These are phyloP conservation scores for Cryphonectria japonica DNA, from an alignment of 2,329 filamentous ascomycete genomes.

Conservation along the genomic window DNA sequence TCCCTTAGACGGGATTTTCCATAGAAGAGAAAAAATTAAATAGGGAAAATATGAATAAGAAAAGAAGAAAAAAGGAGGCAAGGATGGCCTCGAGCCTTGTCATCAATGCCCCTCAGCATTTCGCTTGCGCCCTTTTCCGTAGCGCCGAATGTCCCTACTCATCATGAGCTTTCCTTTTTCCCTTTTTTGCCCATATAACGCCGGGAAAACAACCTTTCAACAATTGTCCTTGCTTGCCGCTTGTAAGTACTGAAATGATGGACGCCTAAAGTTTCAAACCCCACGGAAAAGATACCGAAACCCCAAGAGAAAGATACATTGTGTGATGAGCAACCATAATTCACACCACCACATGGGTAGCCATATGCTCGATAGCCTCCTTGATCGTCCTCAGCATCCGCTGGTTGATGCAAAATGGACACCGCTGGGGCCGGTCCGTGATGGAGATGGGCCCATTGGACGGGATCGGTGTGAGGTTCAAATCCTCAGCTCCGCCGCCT, in stretches of 20 bases:
- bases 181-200: background rate
- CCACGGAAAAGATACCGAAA: background rate
- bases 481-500: conserved; percentile 42
- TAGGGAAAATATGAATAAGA: background rate
- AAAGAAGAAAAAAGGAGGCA: background rate
- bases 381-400: conserved; percentile 64
- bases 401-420: conserved; percentile 65
- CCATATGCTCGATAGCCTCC: conserved; percentile 66
- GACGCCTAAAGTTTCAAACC: no score
- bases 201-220: background rate
- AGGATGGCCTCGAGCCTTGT: background rate
- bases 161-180: background rate
- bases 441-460: conserved; percentile 51
- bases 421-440: conserved; percentile 56
- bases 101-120: background rate
- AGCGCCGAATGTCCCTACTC: background rate
- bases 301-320: background rate
- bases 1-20: no score
- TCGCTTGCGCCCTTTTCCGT: background rate
- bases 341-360: conserved; percentile 62
- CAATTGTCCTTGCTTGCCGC: background rate
- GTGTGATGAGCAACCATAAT: background rate
- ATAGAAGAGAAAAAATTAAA: no score
- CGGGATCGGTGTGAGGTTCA: conserved; percentile 60
- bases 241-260: no score